Percentiles rank a stretch among this genome's conserved stretches.
These are phyloP conservation scores for Talaromyces nanjingensis DNA, from an alignment of 495 filamentous ascomycete species.

Conservation along the genomic window DNA sequence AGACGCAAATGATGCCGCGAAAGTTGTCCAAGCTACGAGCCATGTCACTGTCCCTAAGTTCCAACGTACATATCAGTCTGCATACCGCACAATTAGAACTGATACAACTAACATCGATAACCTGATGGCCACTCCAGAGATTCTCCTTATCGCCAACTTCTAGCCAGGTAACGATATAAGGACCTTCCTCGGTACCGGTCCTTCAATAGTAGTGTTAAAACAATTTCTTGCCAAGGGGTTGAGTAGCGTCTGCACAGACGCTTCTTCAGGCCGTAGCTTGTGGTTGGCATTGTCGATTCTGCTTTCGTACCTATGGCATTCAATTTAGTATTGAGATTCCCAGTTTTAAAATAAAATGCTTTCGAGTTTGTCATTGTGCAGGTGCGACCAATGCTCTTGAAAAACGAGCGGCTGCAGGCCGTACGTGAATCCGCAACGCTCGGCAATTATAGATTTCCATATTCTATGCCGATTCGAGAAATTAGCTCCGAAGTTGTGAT, in stretches of 20 bases:
- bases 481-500: background rate
- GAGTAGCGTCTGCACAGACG: too few relatives aligned
- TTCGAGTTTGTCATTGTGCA: background rate
- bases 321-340: background rate
- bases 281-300: background rate
- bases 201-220: too few relatives aligned
- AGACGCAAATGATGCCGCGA: background rate
- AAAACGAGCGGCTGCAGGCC: background rate
- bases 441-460: background rate
- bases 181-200: too few relatives aligned
- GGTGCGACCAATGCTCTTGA: constrained; percentile 1
- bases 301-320: background rate
- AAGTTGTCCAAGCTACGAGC: background rate
- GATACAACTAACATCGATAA: background rate
- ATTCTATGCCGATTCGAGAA: background rate
- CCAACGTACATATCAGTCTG: background rate
- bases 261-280: too few relatives aligned
- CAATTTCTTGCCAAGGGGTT: too few relatives aligned
- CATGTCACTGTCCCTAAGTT: background rate
- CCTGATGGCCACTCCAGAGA: background rate
- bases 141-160: background rate
- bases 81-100: background rate
- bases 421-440: background rate
- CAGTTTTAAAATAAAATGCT: background rate
- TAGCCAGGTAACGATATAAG: too few relatives aligned